phyloP scores from a whole-genome alignment of 768 basidiomycete genomes.

The Suillus lakei region DNA sequence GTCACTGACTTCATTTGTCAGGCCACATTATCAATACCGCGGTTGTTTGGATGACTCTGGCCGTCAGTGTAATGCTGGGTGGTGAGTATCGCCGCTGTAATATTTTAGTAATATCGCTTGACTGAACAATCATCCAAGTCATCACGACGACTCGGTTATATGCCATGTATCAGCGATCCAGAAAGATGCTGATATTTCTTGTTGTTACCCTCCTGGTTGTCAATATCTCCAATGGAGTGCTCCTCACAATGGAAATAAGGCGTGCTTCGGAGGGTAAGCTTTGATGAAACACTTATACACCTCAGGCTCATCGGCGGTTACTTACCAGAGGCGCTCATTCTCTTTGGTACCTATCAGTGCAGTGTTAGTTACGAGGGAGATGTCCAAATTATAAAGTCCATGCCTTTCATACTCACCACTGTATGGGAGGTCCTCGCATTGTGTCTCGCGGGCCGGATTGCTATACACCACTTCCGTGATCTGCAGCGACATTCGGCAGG shows the following conservation, averaged over 20 bases:
- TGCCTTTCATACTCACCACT: background rate
- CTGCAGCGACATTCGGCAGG: background rate
- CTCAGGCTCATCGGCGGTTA: background rate
- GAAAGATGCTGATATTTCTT: background rate
- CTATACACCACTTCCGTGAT: background rate
- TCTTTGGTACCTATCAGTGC: slow-evolving; percentile 1
- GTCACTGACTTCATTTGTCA: background rate
- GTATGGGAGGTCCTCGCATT: background rate
- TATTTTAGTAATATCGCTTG: background rate
- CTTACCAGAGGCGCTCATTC: background rate
- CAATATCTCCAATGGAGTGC: background rate
- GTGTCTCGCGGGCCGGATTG: background rate
- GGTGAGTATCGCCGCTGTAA: background rate
- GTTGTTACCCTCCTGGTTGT: background rate
- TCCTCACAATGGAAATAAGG: background rate
- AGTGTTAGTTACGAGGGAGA: background rate
- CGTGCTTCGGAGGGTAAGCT: background rate
- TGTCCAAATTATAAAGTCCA: background rate
- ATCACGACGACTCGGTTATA: background rate
- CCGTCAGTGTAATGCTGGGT: background rate
- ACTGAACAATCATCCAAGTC: background rate
- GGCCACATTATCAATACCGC: background rate
- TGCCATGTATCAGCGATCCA: slow-evolving; percentile 3
- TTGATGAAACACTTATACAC: background rate
- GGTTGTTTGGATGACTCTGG: slow-evolving; percentile 1